These are phyloP conservation scores for Hansenula sp. DNA, from an alignment of 1,139 yeast species.

Conservation along the genomic window DNA sequence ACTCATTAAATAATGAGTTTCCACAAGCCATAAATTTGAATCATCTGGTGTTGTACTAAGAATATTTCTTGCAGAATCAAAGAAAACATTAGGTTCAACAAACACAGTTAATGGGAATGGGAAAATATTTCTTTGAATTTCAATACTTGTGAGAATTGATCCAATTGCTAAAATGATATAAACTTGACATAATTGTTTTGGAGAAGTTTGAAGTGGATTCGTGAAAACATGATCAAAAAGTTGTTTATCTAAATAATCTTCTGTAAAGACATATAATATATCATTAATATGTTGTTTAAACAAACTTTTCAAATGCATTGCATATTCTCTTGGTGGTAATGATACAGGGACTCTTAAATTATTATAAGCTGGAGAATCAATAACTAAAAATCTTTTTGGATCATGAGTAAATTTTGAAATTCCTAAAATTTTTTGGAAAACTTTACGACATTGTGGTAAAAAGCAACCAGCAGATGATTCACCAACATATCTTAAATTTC, in stretches of 20 bases:
- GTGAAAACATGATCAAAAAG: slow-evolving; percentile 28
- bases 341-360: slow-evolving; percentile 22
- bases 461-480: slow-evolving; percentile 32
- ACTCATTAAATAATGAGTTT: slow-evolving; percentile 34
- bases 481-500: slow-evolving; percentile 30
- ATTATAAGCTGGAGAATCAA: slow-evolving; percentile 26
- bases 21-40: slow-evolving; percentile 39
- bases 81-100: slow-evolving; percentile 25
- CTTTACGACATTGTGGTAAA: slow-evolving; percentile 28
- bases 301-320: slow-evolving; percentile 26
- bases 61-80: slow-evolving; percentile 32
- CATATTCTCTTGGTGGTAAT: slow-evolving; percentile 28
- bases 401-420: slow-evolving; percentile 32
- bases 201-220: slow-evolving; percentile 25
- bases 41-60: slow-evolving; percentile 31
- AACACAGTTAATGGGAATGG: slow-evolving; percentile 16
- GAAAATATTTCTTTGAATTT: slow-evolving; percentile 17
- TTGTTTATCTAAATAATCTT: slow-evolving; percentile 25
- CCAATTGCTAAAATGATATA: slow-evolving; percentile 40
- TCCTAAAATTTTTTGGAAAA: slow-evolving; percentile 26
- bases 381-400: slow-evolving; percentile 30
- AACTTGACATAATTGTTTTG: slow-evolving; percentile 26
- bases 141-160: slow-evolving; percentile 29
- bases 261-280: slow-evolving; percentile 32
- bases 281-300: slow-evolving; percentile 35